phyloP scores from a whole-genome alignment of 179 eudicot genomes.

The Gypsophila paniculata region DNA sequence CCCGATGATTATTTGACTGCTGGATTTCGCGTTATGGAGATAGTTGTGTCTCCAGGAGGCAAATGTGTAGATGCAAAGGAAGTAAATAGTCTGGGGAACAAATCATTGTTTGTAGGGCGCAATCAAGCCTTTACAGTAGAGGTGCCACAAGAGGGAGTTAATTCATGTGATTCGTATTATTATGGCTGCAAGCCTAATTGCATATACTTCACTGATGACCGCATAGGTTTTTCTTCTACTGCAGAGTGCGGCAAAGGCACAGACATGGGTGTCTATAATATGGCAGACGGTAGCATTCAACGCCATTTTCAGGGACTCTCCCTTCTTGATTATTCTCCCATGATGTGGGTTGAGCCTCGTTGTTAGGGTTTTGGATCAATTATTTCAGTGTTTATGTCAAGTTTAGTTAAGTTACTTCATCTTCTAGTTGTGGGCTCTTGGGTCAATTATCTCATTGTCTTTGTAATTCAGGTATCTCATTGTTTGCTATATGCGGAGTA shows the following conservation, averaged over 20 bases:
- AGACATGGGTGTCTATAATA: conserved; percentile 7
- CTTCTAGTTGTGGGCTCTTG: too few species aligned
- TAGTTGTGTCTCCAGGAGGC: background rate
- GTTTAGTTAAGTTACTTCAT: too few species aligned
- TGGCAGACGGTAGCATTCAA: conserved; percentile 4
- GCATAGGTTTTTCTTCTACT: background rate
- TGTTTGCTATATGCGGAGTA: too few species aligned
- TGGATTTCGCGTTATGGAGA: conserved; percentile 9
- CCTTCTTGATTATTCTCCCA: background rate
- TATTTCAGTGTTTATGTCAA: too few species aligned
- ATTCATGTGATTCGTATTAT: too few species aligned
- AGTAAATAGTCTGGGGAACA: background rate
- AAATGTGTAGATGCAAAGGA: background rate
- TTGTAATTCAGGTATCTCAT: too few species aligned
- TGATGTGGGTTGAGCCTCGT: conserved; percentile 12
- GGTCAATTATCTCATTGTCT: too few species aligned
- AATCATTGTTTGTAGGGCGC: conserved; percentile 12
- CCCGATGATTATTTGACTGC: background rate
- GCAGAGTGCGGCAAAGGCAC: background rate
- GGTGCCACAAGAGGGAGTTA: too few species aligned
- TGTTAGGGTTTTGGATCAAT: too few species aligned
- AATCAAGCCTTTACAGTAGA: background rate
- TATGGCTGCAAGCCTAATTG: background rate
- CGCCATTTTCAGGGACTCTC: conserved; percentile 5
- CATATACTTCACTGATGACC: conserved; percentile 12